These are phyloP conservation scores for Leccinum truebloodii DNA, from an alignment of 768 basidiomycete genomes.

Conservation along the genomic window DNA sequence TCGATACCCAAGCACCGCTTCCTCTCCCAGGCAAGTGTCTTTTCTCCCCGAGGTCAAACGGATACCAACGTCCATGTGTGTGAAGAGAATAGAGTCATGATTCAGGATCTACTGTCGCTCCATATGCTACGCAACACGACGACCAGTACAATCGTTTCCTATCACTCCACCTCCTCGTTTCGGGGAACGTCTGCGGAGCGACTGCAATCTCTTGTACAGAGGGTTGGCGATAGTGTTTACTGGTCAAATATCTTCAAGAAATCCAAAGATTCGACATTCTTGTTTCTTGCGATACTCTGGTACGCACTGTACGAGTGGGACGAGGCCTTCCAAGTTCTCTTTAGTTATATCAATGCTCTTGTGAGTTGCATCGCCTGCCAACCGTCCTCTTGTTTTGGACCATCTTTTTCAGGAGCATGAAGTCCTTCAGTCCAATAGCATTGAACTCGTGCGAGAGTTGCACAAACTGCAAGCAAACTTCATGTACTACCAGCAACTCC, in stretches of 20 bases:
- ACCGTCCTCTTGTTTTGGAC: not conserved
- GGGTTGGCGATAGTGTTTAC: constrained; percentile 36
- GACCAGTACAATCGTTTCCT: constrained; percentile 38
- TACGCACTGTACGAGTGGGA: constrained; percentile 65
- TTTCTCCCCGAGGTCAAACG: not conserved
- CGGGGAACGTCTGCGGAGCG: constrained; percentile 27
- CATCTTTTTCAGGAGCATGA: constrained; percentile 41
- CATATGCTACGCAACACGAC: constrained; percentile 39
- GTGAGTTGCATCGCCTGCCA: constrained; percentile 28
- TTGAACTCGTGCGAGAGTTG: constrained; percentile 52
- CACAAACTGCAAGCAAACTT: constrained; percentile 57
- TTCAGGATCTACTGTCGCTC: constrained; percentile 38
- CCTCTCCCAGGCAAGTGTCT: constrained; percentile 18
- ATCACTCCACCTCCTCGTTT: constrained; percentile 22
- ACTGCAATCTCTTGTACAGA: constrained; percentile 28
- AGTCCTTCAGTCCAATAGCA: constrained; percentile 42
- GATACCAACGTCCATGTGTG: not conserved
- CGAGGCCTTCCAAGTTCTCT: constrained; percentile 53
- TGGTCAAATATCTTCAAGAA: constrained; percentile 34
- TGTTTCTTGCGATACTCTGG: constrained; percentile 49
- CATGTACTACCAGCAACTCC: constrained; percentile 52
- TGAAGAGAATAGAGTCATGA: constrained; percentile 23
- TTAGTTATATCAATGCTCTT: constrained; percentile 49
- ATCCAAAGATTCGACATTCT: constrained; percentile 34
- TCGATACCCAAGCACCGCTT: constrained; percentile 35